These are phyloP conservation scores for Haberlea rhodopensis DNA, from an alignment of 257 asterid genomes.

Conservation along the genomic window DNA sequence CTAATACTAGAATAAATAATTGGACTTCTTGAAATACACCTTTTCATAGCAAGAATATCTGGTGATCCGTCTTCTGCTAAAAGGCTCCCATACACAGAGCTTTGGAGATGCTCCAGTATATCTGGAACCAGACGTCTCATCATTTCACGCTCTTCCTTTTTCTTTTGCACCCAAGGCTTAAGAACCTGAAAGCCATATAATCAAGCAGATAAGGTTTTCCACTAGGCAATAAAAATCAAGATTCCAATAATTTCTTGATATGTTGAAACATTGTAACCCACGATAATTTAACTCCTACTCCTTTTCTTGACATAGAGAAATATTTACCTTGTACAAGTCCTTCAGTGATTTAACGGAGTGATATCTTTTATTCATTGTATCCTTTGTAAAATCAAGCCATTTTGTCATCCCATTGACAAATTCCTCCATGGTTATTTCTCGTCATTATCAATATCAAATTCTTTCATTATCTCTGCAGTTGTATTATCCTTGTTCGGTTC, in stretches of 20 bases:
- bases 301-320: too few species aligned
- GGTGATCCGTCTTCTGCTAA: conserved; percentile 31
- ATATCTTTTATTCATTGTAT: conserved; percentile 25
- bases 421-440: conserved; percentile 35
- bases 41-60: conserved; percentile 24
- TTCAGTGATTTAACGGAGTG: too few species aligned
- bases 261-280: too few species aligned
- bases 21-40: background rate
- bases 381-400: conserved; percentile 36
- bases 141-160: conserved; percentile 52
- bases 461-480: conserved; percentile 30
- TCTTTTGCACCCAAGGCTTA: conserved; percentile 56
- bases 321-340: conserved; percentile 31
- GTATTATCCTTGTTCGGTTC: conserved; percentile 27
- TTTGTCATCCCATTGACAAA: conserved; percentile 40
- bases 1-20: background rate
- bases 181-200: conserved; percentile 34
- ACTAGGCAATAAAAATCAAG: background rate
- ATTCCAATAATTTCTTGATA: too few species aligned
- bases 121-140: conserved; percentile 32
- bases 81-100: conserved; percentile 26
- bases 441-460: conserved; percentile 37
- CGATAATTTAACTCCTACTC: too few species aligned
- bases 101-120: conserved; percentile 26
- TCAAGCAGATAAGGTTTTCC: background rate